Base-by-base conservation (phyloP, 805 yeast species). In the Metschnikowia shivogae region DNA sequence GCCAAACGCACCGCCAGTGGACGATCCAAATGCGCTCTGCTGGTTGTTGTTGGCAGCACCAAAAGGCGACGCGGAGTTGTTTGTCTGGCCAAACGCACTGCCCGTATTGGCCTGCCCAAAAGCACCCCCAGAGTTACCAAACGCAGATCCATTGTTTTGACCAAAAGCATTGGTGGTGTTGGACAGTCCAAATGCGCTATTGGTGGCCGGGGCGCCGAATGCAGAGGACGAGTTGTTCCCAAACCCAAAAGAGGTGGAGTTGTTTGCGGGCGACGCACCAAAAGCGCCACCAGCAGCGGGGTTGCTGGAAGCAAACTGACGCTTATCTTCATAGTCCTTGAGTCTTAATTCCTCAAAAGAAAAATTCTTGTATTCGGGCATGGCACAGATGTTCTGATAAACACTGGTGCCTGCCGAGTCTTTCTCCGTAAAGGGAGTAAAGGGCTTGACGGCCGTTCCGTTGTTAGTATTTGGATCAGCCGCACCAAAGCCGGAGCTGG, bases 281-380 rank as follows among this genome's bases (percentile, higher is more conserved):
- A 57, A 50, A 5, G 43, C 47, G 51, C 72, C 65, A 7, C 59
- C 56, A 3, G 56, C 58, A 1, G 60, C 39, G 3, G 61, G 46
- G 29, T 44, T 49, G 1, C 58, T 59, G 49, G 70, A 79, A 12
- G 87, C 90, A 50, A 52, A 80, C 48, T 80, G 75, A 59, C 93
- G 75, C 44, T 79, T 80, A 52, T 81, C 86, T 55, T 81, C 80
- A 62, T 93, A 93, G 67, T 93, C 99, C 63, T 85, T 92, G 55
- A 77, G 70, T 60, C 99, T 78, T 64, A 93, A 77, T 62, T 93
- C 99, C 63, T 89, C 97, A 58, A 82, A 78, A 0, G 96, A 86
- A 56, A 65, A 86, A 55, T 82, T 81, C 55, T 76, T 77, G 61
- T 92, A 93, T 63, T 89, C 96, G 5, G 95, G 96, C 97, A 93